Conservation (phyloP, 495 filamentous ascomycete genomes). For the Penicillium silybi region DNA sequence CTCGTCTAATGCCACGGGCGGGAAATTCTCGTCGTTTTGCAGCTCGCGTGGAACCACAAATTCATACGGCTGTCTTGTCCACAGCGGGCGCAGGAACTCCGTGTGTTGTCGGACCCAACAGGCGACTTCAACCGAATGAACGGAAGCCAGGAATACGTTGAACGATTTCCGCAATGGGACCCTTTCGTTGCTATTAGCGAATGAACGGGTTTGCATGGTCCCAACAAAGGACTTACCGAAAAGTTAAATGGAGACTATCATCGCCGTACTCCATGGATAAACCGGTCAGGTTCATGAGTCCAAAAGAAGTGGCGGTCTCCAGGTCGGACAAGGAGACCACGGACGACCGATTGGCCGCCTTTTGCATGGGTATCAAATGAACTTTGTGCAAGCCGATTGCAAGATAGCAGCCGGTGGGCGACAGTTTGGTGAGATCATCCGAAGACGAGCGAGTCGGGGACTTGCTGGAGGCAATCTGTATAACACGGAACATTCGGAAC, state of each 20-base stretch:
- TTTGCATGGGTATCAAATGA: constrained; percentile 72
- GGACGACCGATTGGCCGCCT: constrained; percentile 52
- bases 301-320: constrained; percentile 54
- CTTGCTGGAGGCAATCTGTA: constrained; percentile 65
- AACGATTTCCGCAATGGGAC: constrained; percentile 60
- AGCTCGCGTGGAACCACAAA: constrained; percentile 60
- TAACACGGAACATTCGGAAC: constrained; percentile 79
- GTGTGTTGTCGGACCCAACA: constrained; percentile 67
- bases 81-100: constrained; percentile 77
- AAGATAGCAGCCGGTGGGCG: constrained; percentile 74
- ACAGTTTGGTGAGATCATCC: constrained; percentile 73
- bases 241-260: constrained; percentile 81
- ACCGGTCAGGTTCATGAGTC: constrained; percentile 69
- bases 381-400: constrained; percentile 80
- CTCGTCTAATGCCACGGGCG: constrained; percentile 60
- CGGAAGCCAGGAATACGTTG: constrained; percentile 73
- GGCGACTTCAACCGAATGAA: constrained; percentile 72
- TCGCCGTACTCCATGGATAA: constrained; percentile 67
- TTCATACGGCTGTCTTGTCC: constrained; percentile 67
- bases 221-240: constrained; percentile 54
- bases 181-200: constrained; percentile 32
- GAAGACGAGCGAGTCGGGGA: constrained; percentile 59
- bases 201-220: background rate
- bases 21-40: constrained; percentile 56
- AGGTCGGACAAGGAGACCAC: constrained; percentile 49